A percentile compares a stretch with the other conserved stretches of the same genome.
Conservation (phyloP, 83 land plant genomes). For the Picea engelmannii region DNA sequence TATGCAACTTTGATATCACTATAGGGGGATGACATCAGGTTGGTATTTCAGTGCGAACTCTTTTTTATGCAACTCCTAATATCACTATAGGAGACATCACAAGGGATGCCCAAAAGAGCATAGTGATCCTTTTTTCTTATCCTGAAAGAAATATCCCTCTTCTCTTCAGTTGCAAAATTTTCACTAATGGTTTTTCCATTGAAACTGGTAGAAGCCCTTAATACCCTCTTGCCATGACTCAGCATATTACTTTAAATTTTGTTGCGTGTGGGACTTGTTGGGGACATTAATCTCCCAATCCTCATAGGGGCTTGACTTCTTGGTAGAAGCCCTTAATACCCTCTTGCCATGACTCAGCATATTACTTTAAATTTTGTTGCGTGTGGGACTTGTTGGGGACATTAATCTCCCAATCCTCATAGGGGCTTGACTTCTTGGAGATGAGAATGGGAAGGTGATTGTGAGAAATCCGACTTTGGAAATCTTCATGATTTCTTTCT, state of each 20-base stretch:
- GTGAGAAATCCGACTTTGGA: no score
- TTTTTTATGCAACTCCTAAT: slow-evolving; percentile 10
- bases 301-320: background rate
- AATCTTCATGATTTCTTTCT: no score
- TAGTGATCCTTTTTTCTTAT: background rate
- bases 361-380: no score
- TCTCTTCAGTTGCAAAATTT: background rate
- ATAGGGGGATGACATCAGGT: background rate
- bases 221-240: background rate
- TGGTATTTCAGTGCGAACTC: slow-evolving; percentile 12
- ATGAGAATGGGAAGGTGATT: no score
- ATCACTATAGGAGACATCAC: slow-evolving; percentile 3
- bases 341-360: no score
- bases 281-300: background rate
- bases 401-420: background rate
- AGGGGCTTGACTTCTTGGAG: background rate
- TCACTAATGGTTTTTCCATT: no score
- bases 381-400: background rate
- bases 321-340: no score
- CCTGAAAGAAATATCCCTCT: no score
- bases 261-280: background rate
- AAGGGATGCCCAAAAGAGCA: background rate
- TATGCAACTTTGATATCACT: slow-evolving; percentile 15
- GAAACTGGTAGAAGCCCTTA: background rate
- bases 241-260: background rate